Conservation (phyloP, 2,329 filamentous ascomycete genomes). For the Fusarium pseudoanthophilum region DNA sequence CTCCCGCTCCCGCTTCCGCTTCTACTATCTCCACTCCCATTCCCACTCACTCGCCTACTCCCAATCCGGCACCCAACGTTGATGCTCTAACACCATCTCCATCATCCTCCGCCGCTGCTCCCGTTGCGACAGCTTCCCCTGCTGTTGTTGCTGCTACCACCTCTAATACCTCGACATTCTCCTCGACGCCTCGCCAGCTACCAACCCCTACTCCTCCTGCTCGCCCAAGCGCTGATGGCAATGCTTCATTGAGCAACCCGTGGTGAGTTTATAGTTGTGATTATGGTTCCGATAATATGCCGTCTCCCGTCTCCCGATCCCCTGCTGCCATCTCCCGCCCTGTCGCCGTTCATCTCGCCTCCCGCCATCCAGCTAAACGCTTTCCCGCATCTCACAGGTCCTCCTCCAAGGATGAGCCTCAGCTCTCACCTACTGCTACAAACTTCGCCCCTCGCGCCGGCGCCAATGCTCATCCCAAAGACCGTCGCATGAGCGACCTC, state of each 20-base stretch:
- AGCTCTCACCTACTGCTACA: conserved; percentile 62
- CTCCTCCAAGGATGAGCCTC: conserved; percentile 52
- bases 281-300: conserved; percentile 16
- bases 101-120: conserved; percentile 32
- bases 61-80: conserved; percentile 33
- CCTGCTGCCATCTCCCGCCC: conserved; percentile 28
- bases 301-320: conserved; percentile 29
- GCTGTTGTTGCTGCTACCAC: conserved; percentile 14
- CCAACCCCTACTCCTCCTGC: conserved; percentile 23
- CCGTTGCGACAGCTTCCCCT: conserved; percentile 31
- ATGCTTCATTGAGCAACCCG: conserved; percentile 42
- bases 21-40: conserved; percentile 50
- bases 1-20: conserved; percentile 48
- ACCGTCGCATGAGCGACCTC: conserved; percentile 69
- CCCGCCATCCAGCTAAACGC: conserved; percentile 34
- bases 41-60: conserved; percentile 43
- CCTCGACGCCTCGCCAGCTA: conserved; percentile 36
- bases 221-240: conserved; percentile 40
- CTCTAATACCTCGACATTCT: conserved; percentile 20
- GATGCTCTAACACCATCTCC: conserved; percentile 32
- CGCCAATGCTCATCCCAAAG: conserved; percentile 57
- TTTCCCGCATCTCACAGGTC: conserved; percentile 39
- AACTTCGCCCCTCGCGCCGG: conserved; percentile 56
- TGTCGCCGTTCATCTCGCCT: conserved; percentile 33
- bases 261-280: conserved; percentile 38